These are phyloP conservation scores for Trypanosomatidae sp. DNA, from an alignment of 208 protist species.

Conservation along the genomic window DNA sequence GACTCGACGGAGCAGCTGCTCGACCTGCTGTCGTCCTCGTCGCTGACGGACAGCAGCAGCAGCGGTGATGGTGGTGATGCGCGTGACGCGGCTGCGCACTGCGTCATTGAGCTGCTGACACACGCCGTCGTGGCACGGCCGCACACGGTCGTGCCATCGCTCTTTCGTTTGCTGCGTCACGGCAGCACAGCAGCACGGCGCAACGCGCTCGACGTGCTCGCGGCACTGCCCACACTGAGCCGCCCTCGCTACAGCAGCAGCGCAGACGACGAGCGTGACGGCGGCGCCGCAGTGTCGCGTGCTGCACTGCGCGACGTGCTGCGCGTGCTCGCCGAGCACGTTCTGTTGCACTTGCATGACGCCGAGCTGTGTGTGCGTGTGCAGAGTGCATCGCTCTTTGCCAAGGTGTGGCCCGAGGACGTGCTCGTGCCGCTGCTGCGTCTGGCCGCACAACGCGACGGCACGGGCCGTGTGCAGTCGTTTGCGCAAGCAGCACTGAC, in stretches of 20 bases:
- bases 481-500: constrained; percentile 22
- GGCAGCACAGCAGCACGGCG: constrained; percentile 29
- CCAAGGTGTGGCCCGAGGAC: constrained; percentile 62
- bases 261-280: neutral
- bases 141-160: constrained; percentile 44
- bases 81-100: constrained; percentile 46
- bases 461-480: constrained; percentile 29
- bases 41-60: too few relatives aligned
- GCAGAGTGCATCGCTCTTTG: constrained; percentile 49
- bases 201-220: constrained; percentile 59
- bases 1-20: constrained; percentile 63
- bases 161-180: constrained; percentile 59
- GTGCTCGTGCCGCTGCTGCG: constrained; percentile 51
- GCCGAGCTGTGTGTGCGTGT: constrained; percentile 62
- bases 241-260: neutral
- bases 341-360: constrained; percentile 59
- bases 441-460: constrained; percentile 29
- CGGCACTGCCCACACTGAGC: constrained; percentile 26
- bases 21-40: too few relatives aligned
- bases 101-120: constrained; percentile 43
- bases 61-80: constrained; percentile 8
- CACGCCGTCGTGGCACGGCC: constrained; percentile 39
- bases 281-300: neutral
- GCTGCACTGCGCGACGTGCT: constrained; percentile 22
- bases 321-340: constrained; percentile 49